phyloP scores from a whole-genome alignment of 768 basidiomycete species.

The Boletales sp. region DNA sequence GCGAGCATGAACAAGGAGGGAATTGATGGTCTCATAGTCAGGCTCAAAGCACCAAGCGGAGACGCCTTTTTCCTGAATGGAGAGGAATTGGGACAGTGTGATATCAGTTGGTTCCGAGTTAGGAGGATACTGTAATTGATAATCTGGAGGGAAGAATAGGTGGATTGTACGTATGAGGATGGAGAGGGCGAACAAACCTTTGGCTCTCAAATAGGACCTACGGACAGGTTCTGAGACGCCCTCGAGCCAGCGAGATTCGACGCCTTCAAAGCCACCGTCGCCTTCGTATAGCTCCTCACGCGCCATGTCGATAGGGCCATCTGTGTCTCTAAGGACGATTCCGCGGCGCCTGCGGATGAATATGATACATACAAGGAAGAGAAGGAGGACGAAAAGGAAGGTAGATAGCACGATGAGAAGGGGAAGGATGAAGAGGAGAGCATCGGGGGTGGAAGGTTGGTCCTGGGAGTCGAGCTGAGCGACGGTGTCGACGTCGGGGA shows the following conservation, averaged over 20 bases:
- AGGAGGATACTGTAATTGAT: slow-evolving; percentile 85
- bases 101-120: slow-evolving; percentile 98
- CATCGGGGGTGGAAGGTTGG: slow-evolving; percentile 44
- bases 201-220: slow-evolving; percentile 77
- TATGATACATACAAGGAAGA: slow-evolving; percentile 88
- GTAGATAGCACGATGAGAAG: slow-evolving; percentile 91
- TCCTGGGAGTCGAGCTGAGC: slow-evolving; percentile 10
- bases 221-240: slow-evolving; percentile 60
- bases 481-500: background rate
- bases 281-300: slow-evolving; percentile 86
- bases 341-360: slow-evolving; percentile 74
- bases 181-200: slow-evolving; percentile 53
- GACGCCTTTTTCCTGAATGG: slow-evolving; percentile 99
- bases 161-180: slow-evolving; percentile 4
- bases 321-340: slow-evolving; percentile 77
- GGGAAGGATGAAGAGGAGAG: slow-evolving; percentile 85
- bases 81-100: slow-evolving; percentile 96
- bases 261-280: slow-evolving; percentile 89
- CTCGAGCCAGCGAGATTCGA: slow-evolving; percentile 95
- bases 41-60: slow-evolving; percentile 99
- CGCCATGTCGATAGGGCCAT: slow-evolving; percentile 92
- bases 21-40: slow-evolving; percentile 92
- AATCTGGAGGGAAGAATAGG: slow-evolving; percentile 45
- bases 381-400: slow-evolving; percentile 86
- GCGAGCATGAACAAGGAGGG: slow-evolving; percentile 88